Conservation (phyloP, 768 basidiomycete species). For the Kwoniella heveanensis region DNA sequence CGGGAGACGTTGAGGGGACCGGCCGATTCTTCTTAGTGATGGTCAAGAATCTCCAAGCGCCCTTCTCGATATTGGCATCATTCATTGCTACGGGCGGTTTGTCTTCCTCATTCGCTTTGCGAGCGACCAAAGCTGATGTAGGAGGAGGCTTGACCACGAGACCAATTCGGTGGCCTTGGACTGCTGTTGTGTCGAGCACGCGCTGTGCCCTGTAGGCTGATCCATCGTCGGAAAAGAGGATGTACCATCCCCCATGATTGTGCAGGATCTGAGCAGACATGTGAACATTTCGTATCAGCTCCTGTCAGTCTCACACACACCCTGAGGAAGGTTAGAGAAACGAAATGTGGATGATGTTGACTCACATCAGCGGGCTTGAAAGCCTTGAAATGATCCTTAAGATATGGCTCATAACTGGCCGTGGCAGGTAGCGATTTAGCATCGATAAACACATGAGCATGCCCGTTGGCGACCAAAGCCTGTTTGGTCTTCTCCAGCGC, state of each 20-base stretch:
- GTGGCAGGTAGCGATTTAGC: constrained; percentile 25
- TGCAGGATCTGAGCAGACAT: constrained; percentile 67
- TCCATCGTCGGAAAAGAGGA: constrained; percentile 70
- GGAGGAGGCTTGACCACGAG: constrained; percentile 41
- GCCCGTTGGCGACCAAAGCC: constrained; percentile 40
- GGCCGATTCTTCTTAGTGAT: constrained; percentile 45
- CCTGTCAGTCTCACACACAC: background rate
- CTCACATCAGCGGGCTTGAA: constrained; percentile 75
- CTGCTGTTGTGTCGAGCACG: constrained; percentile 60
- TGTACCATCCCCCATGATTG: constrained; percentile 73
- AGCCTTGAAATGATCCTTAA: constrained; percentile 68
- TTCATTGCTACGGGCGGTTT: background rate
- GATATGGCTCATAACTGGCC: constrained; percentile 63
- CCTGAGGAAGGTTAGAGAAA: no score
- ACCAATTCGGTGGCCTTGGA: constrained; percentile 45
- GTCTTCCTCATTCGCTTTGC: constrained; percentile 14
- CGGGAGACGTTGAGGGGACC: background rate
- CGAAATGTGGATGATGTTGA: no score
- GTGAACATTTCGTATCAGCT: constrained; percentile 18
- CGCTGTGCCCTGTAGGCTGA: constrained; percentile 69
- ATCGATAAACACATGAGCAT: constrained; percentile 44
- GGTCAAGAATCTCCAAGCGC: constrained; percentile 40
- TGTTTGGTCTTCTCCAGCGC: constrained; percentile 29
- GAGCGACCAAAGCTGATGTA: constrained; percentile 47
- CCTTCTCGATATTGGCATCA: constrained; percentile 18